Percentiles rank a stretch among this genome's conserved stretches.
Evolutionary conservation across 805 yeast genomes (phyloP).

Genomic region (Candida jianshihensis): DNA sequence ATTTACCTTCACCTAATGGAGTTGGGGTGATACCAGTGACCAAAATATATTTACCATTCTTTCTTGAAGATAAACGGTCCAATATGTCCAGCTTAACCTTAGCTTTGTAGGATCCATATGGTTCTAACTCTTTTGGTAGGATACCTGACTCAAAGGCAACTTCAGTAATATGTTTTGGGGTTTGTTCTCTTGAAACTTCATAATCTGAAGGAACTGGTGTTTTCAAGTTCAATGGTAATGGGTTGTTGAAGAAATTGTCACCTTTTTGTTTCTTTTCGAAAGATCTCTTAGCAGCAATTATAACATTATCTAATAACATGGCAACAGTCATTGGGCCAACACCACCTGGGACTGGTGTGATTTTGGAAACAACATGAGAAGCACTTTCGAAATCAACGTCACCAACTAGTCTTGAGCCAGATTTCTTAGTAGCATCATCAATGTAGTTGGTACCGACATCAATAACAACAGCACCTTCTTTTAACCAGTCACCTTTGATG

Average conservation of each 20-base stretch:
- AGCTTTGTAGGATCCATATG: conserved; percentile 85
- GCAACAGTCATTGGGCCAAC: conserved; percentile 99
- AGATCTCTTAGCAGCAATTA: conserved; percentile 66
- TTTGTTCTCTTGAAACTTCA: conserved; percentile 82
- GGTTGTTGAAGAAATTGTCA: conserved; percentile 43
- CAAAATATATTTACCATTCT: conserved; percentile 79
- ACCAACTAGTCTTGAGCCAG: conserved; percentile 85
- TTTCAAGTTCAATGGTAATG: conserved; percentile 46
- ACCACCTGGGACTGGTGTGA: conserved; percentile 98
- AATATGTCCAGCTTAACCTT: conserved; percentile 68
- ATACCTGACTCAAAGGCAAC: conserved; percentile 84
- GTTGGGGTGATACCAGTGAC: conserved; percentile 99
- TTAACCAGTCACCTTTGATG: conserved; percentile 84
- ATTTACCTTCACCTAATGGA: conserved; percentile 96
- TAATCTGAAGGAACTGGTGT: conserved; percentile 87
- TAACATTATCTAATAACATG: conserved; percentile 81
- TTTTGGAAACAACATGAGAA: conserved; percentile 50
- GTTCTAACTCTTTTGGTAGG: conserved; percentile 71
- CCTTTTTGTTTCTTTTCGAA: conserved; percentile 30
- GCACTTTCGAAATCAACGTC: conserved; percentile 83
- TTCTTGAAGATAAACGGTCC: conserved; percentile 55
- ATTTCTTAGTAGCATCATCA: conserved; percentile 64
- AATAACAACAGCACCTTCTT: conserved; percentile 75
- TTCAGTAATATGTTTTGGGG: conserved; percentile 71
- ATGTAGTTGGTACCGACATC: conserved; percentile 95